Evolutionary conservation across 1,284 basidiomycete genomes (phyloP).

Genomic region (Lignosus rhinocerotis): DNA sequence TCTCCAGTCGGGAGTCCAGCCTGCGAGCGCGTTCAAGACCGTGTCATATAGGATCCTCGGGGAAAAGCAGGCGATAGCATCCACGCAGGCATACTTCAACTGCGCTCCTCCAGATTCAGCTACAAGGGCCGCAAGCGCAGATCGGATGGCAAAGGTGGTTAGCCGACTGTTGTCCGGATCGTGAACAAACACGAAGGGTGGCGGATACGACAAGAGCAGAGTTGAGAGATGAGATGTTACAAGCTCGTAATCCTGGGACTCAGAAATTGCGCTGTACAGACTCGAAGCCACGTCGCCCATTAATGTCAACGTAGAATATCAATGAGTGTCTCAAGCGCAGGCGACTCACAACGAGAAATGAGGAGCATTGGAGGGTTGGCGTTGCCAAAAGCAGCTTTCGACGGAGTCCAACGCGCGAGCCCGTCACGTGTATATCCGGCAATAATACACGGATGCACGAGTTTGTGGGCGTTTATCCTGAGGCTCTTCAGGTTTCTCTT

Average conservation of each 20-base stretch:
- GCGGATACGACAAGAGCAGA: slow-evolving; percentile 52
- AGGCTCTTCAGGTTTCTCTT: background rate
- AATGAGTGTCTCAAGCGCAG: background rate
- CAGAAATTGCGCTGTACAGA: slow-evolving; percentile 7
- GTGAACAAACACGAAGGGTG: slow-evolving; percentile 72
- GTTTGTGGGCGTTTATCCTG: background rate
- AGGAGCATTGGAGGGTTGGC: background rate
- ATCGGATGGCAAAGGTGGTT: slow-evolving; percentile 43
- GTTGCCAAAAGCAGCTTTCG: background rate
- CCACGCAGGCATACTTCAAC: slow-evolving; percentile 45
- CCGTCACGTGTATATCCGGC: background rate
- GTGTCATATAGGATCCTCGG: slow-evolving; percentile 69
- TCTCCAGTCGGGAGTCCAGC: slow-evolving; percentile 57
- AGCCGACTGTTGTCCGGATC: slow-evolving; percentile 56
- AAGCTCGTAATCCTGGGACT: slow-evolving; percentile 34
- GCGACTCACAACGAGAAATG: background rate
- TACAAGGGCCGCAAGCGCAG: slow-evolving; percentile 36
- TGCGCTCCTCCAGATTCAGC: slow-evolving; percentile 8
- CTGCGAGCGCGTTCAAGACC: slow-evolving; percentile 58
- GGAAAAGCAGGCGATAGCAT: slow-evolving; percentile 68
- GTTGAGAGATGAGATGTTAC: slow-evolving; percentile 42
- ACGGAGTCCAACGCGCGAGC: background rate
- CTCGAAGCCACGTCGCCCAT: slow-evolving; percentile 12
- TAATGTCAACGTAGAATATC: background rate
- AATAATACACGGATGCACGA: background rate